Base-by-base conservation (phyloP, 441 rosid genomes). In the Erysimum cheiri region DNA sequence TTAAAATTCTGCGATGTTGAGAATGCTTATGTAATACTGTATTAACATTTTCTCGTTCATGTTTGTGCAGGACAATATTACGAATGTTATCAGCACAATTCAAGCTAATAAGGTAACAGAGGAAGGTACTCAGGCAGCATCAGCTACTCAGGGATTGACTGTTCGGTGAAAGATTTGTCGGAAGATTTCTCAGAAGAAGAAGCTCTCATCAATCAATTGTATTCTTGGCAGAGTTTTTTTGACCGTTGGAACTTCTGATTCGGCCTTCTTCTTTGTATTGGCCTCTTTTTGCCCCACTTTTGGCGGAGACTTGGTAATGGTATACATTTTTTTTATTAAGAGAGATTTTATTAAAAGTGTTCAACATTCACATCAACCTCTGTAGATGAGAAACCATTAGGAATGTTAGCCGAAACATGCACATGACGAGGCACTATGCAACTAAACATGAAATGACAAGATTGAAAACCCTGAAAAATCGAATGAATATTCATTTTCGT, bases 41-140 rank as follows among this genome's bases (percentile, higher is more conserved):
- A n/a, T n/a, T n/a, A 36, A n/a, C 14, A 56, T 44, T 46, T 46
- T 31, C 17, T 41, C 49, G 47, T 8, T 12, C 2, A 22, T 58
- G 47, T 61, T 76, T 72, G 67, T 71, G 60, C 78, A 91, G 98
- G 90, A 81, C 8, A 91, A 93, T 60, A 74, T 93, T 74, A 67
- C 81, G 8, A 85, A 75, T 59, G 85, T 96, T 41, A 91, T 96
- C 69, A 81, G 60, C 73, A 91, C 97, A 75, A 85, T 93, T 59
- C 87, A 91, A 76, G 84, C 96, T 3, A 93, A 85, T 88, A 96
- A 91, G 86, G 64, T 81, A 64, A 80, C 88, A 2, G 96, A 96
- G 74, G 98, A 93, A 56, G 81, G 87, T 44, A 57, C 92, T 26
- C 97, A 84, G 70, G 80, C 87, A 26, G 77, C 67, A 61, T 93